Conservation (phyloP, 257 asterid species). For the Nyctanthes arbortristis region DNA sequence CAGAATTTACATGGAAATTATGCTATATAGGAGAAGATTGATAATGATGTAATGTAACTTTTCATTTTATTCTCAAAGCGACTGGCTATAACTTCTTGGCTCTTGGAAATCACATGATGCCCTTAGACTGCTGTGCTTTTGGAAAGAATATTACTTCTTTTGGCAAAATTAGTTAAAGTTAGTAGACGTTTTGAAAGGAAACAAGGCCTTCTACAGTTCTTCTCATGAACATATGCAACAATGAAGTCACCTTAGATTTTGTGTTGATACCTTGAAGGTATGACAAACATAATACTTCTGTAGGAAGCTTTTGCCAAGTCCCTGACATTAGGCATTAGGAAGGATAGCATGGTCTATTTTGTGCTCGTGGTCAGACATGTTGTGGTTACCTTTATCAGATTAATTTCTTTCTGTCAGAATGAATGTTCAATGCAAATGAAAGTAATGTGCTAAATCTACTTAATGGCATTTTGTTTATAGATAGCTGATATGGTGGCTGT, state of each 20-base stretch:
- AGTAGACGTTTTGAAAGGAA: neutral
- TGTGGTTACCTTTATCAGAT: slow-evolving; percentile 9
- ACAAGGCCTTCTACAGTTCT: neutral
- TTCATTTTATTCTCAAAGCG: neutral
- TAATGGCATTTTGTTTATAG: slow-evolving; percentile 44
- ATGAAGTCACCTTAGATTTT: slow-evolving; percentile 2
- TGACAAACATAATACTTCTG: neutral
- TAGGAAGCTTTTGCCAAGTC: neutral
- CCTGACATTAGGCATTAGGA: too few species aligned
- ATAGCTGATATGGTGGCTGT: slow-evolving; percentile 99
- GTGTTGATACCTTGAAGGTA: neutral
- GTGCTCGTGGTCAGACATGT: slow-evolving; percentile 13
- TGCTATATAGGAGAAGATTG: neutral
- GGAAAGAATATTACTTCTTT: neutral
- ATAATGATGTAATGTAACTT: slow-evolving; percentile 1
- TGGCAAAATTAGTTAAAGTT: neutral
- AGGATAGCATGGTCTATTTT: neutral
- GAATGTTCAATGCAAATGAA: neutral
- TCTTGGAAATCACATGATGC: neutral
- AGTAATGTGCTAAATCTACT: too few species aligned
- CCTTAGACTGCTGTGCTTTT: neutral
- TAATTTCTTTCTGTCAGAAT: slow-evolving; percentile 7
- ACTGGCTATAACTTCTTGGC: neutral
- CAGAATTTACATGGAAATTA: neutral
- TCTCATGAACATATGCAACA: neutral